A percentile compares a stretch with the other conserved stretches of the same genome.
phyloP scores from a whole-genome alignment of 2,329 filamentous ascomycete genomes.

The Colletotrichum incanum region DNA sequence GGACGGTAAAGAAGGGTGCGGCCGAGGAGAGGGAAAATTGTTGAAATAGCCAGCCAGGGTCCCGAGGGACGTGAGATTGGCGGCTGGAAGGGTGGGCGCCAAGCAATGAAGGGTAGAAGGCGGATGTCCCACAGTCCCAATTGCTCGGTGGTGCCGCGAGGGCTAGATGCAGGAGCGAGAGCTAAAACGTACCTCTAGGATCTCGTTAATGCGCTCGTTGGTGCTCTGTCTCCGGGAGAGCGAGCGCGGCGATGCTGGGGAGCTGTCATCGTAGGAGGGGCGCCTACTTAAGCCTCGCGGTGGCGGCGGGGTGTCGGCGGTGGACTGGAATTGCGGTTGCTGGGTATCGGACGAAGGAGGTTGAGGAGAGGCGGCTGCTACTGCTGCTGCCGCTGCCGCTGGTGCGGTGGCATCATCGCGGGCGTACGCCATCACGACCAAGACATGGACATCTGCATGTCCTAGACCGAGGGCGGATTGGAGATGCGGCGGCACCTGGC shows the following conservation, averaged over 20 bases:
- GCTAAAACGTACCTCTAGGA: constrained; percentile 60
- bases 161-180: constrained; percentile 24
- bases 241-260: constrained; percentile 29
- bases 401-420: constrained; percentile 31
- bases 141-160: constrained; percentile 10
- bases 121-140: background rate
- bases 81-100: constrained; percentile 27
- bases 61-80: constrained; percentile 1
- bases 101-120: constrained; percentile 19
- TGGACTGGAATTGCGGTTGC: constrained; percentile 27
- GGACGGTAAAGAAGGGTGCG: background rate
- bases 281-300: constrained; percentile 35
- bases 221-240: constrained; percentile 47
- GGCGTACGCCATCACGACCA: constrained; percentile 37
- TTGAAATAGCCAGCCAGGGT: constrained; percentile 6
- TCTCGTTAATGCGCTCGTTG: constrained; percentile 61
- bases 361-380: background rate
- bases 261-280: constrained; percentile 37
- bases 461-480: constrained; percentile 2
- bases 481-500: background rate
- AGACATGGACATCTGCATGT: constrained; percentile 30
- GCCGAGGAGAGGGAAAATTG: constrained; percentile 9
- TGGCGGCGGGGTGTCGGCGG: constrained; percentile 22
- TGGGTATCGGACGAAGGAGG: constrained; percentile 29
- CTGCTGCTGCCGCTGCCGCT: constrained; percentile 13